Evolutionary conservation across 768 basidiomycete genomes (phyloP), one percentile per base, ranked within the genome.

Genomic region (Tulasnella sp.): DNA sequence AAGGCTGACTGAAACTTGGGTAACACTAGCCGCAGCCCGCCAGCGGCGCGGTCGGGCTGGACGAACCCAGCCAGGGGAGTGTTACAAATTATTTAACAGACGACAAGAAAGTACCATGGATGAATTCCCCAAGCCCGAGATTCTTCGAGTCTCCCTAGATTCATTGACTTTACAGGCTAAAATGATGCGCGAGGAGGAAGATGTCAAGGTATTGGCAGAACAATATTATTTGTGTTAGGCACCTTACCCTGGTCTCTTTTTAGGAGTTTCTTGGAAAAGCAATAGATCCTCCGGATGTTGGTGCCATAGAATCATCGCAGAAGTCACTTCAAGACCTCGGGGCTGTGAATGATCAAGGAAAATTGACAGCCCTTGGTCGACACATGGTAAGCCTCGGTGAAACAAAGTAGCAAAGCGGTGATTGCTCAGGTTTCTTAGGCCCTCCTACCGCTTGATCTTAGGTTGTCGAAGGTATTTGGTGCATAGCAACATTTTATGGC

Each of bases 11-110:
- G 91, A 95, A 61, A 73, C 72, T 32, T 88, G 84, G 78, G 72
- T 83, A 47, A 79, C 77, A 5, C 75, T 72, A 53, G 91, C 91
- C 0, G 82, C 84, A 3, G 84, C 81, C 2, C 71, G 76, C 54
- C 92, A 96, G 61, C 70, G 92, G 49, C 69, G 90, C 54, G 92
- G 92, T 53, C 77, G 92, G 60, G 91, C 92, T 1, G 92, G 92
- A 20, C 77, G 92, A 48, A 91, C 84, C 2, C 78, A 74, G 53
- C 77, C 82, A 0, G 88, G 86, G 0, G 63, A 76, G 49, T 95
- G 90, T 65, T 95, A 83, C 67, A 95, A 90, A 66, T 68, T 95
- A 3, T 95, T 83, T 63, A 89, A 86, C 0, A 71, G 75, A 43
- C 74, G 72, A 59, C 79, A 80, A 54, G 83, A 86, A 64, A 67